Evolutionary conservation across 2,329 filamentous ascomycete species (phyloP), one percentile per base, ranked within the genome.

Genomic region (Pseudohalonectria lignicola): DNA sequence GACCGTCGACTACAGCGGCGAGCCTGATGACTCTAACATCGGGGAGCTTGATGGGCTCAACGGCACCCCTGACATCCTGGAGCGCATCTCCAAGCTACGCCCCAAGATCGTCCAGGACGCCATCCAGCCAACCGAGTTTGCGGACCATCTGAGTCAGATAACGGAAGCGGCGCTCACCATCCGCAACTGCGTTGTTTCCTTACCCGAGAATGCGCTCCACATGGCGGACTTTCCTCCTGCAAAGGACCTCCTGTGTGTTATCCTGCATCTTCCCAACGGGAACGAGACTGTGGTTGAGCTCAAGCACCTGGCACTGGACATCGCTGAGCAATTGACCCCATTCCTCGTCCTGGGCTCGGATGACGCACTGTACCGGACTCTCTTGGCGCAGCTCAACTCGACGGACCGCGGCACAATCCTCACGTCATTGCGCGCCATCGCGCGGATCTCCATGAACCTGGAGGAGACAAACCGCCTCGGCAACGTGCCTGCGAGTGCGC

Each of bases 151-250:
- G 43, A 74, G 83, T 11, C 75, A 86, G 46, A 72, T 94, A 44
- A 90, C 82, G 18, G 88, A 96, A 58, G 87, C 92, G 2, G 79
- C 82, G 16, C 66, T 96, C 34, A 88, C 94, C 15, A 69, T 96
- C 31, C 78, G 92, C 37, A 98, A 98, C 56, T n/a, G n/a, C n/a
- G 95, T 98, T 87, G 81, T 88, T n/a, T 84, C 93, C 59, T 67
- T 95, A 16, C 76, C 80, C 17, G 87, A 94, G 44, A 98, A 98
- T 53, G 90, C 90, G 0, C 63, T 72, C 18, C 92, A 87, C 54
- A 72, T 94, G 50, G 74, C 86, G 5, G 77, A 82, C 18, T 78
- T 90, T 43, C 75, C 75, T 13, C 70, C 86, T 1, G 65, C 93
- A 29, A 81, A 82, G 52, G 88, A 95, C 50, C 73, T 93, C 36